phyloP scores from a whole-genome alignment of 2,329 filamentous ascomycete genomes.

The Ustilaginoidea virens region DNA sequence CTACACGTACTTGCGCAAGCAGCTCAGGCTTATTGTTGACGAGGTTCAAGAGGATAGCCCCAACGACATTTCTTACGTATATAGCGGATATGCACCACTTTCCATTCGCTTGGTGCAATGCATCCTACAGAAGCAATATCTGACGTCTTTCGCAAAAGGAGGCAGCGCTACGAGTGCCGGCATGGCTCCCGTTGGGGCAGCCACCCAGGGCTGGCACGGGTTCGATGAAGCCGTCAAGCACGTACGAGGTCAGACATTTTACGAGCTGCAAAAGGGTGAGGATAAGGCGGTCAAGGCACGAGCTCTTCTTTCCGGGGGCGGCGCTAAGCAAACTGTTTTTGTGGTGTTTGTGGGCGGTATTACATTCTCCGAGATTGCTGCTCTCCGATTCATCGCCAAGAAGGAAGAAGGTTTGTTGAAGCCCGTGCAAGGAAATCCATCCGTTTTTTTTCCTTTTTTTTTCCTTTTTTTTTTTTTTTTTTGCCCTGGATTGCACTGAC shows the following conservation, averaged over 20 bases:
- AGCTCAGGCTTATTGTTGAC: constrained; percentile 78
- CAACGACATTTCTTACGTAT: constrained; percentile 93
- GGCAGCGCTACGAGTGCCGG: constrained; percentile 23
- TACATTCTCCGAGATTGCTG: constrained; percentile 91
- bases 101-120: constrained; percentile 86
- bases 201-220: constrained; percentile 72
- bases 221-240: constrained; percentile 89
- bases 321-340: constrained; percentile 70
- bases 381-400: constrained; percentile 74
- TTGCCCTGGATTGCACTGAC: too few relatives aligned
- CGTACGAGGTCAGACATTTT: constrained; percentile 76
- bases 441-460: too few relatives aligned
- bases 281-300: constrained; percentile 84
- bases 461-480: too few relatives aligned
- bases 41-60: constrained; percentile 93
- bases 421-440: too few relatives aligned
- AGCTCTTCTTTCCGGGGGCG: constrained; percentile 65
- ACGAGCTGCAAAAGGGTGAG: constrained; percentile 80
- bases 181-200: constrained; percentile 28
- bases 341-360: constrained; percentile 98
- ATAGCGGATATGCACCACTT: constrained; percentile 89
- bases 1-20: constrained; percentile 76
- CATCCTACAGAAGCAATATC: constrained; percentile 76
- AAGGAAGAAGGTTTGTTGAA: constrained; percentile 54
- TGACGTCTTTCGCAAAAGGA: constrained; percentile 56